phyloP scores from a whole-genome alignment of 768 basidiomycete species.

The Kwoniella europaea region DNA sequence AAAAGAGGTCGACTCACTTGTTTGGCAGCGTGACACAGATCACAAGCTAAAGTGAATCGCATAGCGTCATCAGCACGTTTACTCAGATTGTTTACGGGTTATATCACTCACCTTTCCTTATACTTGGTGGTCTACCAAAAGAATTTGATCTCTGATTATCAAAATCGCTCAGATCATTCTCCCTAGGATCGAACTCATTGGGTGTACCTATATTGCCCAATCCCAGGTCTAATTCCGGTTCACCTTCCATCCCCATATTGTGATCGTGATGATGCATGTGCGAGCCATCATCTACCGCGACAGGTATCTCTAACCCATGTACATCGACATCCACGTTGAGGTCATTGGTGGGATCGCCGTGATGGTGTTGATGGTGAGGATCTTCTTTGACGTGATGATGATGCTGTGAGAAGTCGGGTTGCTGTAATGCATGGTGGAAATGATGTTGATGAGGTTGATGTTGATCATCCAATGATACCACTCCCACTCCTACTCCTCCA shows the following conservation, averaged over 20 bases:
- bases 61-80: not conserved
- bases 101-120: constrained; percentile 44
- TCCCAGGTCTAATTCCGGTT: constrained; percentile 35
- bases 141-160: constrained; percentile 23
- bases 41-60: constrained; percentile 36
- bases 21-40: constrained; percentile 53
- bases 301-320: constrained; percentile 39
- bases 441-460: constrained; percentile 16
- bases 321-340: constrained; percentile 29
- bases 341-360: constrained; percentile 11
- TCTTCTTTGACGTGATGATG: constrained; percentile 19
- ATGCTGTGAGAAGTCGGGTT: constrained; percentile 40
- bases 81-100: not conserved
- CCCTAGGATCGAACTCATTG: constrained; percentile 21
- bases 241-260: constrained; percentile 24
- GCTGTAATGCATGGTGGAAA: constrained; percentile 42
- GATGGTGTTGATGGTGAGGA: not conserved
- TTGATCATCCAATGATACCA: not conserved
- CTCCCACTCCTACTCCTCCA: not conserved
- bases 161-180: constrained; percentile 13
- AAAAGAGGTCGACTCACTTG: constrained; percentile 30
- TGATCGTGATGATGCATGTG: constrained; percentile 13
- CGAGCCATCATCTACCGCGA: constrained; percentile 26
- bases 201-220: constrained; percentile 31
- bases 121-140: constrained; percentile 47